phyloP scores from a whole-genome alignment of 345 rosid genomes.

The Physaria fendleri region DNA sequence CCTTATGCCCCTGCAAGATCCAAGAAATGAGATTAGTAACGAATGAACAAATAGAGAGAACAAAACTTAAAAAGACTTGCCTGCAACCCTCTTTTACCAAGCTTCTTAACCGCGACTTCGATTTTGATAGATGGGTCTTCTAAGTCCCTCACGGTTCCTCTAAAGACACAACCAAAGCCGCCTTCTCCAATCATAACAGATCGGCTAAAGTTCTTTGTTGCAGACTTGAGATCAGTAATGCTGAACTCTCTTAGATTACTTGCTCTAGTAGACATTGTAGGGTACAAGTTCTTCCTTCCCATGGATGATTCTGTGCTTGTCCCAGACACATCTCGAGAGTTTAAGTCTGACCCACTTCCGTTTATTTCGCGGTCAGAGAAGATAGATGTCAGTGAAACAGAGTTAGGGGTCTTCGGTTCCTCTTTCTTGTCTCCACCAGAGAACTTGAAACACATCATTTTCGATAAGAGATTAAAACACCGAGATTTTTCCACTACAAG shows the following conservation, averaged over 20 bases:
- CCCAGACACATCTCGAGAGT: conserved; percentile 52
- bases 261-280: conserved; percentile 41
- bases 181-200: conserved; percentile 89
- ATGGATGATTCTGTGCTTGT: conserved; percentile 52
- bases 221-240: conserved; percentile 65
- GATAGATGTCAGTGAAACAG: conserved; percentile 32
- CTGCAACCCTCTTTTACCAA: conserved; percentile 77
- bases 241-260: conserved; percentile 71
- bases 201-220: conserved; percentile 81
- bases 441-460: conserved; percentile 83
- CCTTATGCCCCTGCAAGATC: conserved; percentile 72
- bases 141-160: conserved; percentile 43
- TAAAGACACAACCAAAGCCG: conserved; percentile 84
- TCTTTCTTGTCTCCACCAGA: conserved; percentile 47
- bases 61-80: conserved; percentile 30
- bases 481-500: no score
- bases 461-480: no score
- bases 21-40: neutral
- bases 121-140: conserved; percentile 51
- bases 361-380: conserved; percentile 43
- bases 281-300: conserved; percentile 49
- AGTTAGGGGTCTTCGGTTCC: conserved; percentile 40
- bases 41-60: neutral
- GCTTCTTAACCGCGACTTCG: conserved; percentile 87
- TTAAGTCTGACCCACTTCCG: conserved; percentile 53